phyloP scores from a whole-genome alignment of 768 basidiomycete species.

The Hirschioporus abietinus region DNA sequence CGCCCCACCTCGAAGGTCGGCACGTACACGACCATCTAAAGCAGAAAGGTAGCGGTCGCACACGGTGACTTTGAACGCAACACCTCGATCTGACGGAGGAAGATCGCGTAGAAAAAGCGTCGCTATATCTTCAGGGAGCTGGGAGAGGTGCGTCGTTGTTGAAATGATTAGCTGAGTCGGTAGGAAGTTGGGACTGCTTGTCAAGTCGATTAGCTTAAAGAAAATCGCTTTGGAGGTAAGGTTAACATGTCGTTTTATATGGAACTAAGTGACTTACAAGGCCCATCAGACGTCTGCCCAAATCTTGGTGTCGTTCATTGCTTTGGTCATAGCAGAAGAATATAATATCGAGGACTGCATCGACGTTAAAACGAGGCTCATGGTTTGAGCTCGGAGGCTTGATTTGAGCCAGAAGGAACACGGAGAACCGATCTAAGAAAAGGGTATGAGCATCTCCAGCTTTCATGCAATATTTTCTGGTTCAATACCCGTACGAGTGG shows the following conservation, averaged over 20 bases:
- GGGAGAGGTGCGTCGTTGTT: neutral
- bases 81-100: neutral
- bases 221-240: neutral
- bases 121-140: neutral
- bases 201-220: neutral
- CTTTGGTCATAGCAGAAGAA: constrained; percentile 32
- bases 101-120: neutral
- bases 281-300: constrained; percentile 30
- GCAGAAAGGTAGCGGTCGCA: neutral
- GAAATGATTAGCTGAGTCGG: neutral
- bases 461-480: neutral
- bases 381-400: constrained; percentile 44
- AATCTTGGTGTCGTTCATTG: constrained; percentile 23
- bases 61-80: neutral
- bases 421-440: constrained; percentile 38
- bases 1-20: neutral
- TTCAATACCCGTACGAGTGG: neutral
- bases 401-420: constrained; percentile 53
- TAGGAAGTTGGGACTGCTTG: neutral
- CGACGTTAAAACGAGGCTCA: constrained; percentile 51
- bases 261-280: neutral
- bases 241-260: neutral
- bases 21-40: neutral
- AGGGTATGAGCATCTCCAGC: neutral
- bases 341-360: constrained; percentile 26